Evolutionary conservation across 176 grass and related monocot genomes (phyloP), one percentile per base, ranked within the genome.

Genomic region (Oryza australiensis): DNA sequence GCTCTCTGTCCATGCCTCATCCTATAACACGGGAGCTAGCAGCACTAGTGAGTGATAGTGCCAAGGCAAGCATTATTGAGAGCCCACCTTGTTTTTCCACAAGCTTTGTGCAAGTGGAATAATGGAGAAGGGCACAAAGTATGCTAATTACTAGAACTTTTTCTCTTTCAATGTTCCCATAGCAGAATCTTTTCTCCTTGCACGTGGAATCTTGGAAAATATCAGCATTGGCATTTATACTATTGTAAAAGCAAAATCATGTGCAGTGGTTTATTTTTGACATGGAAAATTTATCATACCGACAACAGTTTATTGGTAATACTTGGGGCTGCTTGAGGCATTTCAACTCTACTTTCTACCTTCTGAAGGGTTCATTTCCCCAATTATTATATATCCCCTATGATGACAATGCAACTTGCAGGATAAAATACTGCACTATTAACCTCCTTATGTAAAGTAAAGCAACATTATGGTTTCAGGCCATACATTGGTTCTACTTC

Each of bases 31-130:
- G 74, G 73, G 78, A 91, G 74, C 62, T 20, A 41, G 28, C 63
- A 60, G 72, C 60, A 70, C 38, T 82, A 40, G 24, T 78, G 30
- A 88, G 8, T 75, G 78, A 82, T 82, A 48, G 62, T 5, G 30
- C 45, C 67, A 86, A 74, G 68, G 27, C 79, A 62, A 90, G 35
- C 78, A 82, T 82, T 86, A 78, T 73, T 82, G 78, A 82, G 68
- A 66, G 62, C 67, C 67, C 68, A 78, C 68, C 46, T 79, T 68
- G 62, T 83, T 86, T 78, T 35, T 74, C 37, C 29, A 33, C 88
- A 62, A 82, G 37, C 83, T 83, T 86, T 86, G 73, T 90, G 48
- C 74, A 82, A 78, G 79, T 83, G 63, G 74, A 78, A 77, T 82
- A 12, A 5, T 84, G 81, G 70, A 84, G 46, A 88, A 30, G 74